Percentiles rank a stretch among this genome's conserved stretches.
These are phyloP conservation scores for Aureobasidium sp. DNA, from an alignment of 2,329 filamentous ascomycete species.

Conservation along the genomic window DNA sequence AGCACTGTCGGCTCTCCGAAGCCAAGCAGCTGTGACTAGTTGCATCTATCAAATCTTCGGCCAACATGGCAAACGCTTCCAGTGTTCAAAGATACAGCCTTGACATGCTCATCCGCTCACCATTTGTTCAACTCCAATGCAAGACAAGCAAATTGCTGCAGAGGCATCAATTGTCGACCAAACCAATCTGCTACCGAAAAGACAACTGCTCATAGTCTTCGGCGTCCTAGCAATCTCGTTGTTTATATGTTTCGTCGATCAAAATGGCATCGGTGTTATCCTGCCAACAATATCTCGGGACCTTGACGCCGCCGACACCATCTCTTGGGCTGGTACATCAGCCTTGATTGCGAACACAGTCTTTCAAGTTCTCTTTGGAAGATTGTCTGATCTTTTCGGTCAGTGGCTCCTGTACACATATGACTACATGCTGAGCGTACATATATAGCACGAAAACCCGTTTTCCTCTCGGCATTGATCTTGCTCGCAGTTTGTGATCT, in stretches of 20 bases:
- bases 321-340: not conserved
- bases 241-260: not conserved
- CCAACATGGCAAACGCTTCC: not conserved
- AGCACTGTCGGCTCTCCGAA: not conserved
- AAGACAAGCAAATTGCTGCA: not conserved
- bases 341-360: slow-evolving; percentile 2
- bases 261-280: not conserved
- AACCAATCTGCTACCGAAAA: not conserved
- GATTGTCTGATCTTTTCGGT: slow-evolving; percentile 2
- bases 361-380: not conserved
- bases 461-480: not conserved
- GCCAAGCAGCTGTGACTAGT: not conserved
- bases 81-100: not conserved
- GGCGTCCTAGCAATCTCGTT: not conserved
- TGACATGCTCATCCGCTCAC: not conserved
- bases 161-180: not conserved
- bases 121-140: not conserved
- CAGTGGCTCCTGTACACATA: not conserved
- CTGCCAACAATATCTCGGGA: not conserved
- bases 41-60: not conserved
- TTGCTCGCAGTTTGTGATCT: not conserved
- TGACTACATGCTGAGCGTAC: not conserved
- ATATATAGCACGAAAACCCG: not conserved
- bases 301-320: not conserved
- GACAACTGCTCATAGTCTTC: not conserved